phyloP scores from a whole-genome alignment of 1,139 yeast genomes.

The Pichia sp. region DNA sequence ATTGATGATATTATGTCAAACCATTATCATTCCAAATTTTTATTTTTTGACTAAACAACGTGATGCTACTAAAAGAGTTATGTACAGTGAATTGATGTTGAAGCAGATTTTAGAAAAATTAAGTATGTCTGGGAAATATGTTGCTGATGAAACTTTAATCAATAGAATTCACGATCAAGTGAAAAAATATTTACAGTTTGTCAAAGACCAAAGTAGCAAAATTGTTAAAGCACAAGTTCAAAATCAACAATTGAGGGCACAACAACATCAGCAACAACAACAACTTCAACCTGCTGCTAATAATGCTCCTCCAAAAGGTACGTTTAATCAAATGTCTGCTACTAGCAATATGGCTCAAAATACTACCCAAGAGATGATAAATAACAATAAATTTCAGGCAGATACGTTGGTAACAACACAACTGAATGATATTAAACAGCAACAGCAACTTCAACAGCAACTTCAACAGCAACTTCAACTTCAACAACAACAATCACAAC shows the following conservation, averaged over 20 bases:
- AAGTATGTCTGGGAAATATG: slow-evolving; percentile 54
- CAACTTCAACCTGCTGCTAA: slow-evolving; percentile 2
- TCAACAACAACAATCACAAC: slow-evolving; percentile 4
- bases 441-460: slow-evolving; percentile 6
- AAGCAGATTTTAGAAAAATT: slow-evolving; percentile 67
- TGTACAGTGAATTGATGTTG: slow-evolving; percentile 75
- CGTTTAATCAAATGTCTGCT: slow-evolving; percentile 7
- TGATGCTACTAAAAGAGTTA: slow-evolving; percentile 67
- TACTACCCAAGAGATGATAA: not conserved
- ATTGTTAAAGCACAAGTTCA: slow-evolving; percentile 33
- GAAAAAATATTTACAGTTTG: slow-evolving; percentile 68
- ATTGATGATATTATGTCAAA: slow-evolving; percentile 64
- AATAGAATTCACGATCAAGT: slow-evolving; percentile 68
- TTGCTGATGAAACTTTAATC: slow-evolving; percentile 63
- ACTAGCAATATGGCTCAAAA: not conserved
- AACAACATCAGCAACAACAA: slow-evolving; percentile 8
- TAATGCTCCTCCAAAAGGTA: slow-evolving; percentile 19
- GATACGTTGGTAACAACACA: slow-evolving; percentile 1
- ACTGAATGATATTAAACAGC: not conserved
- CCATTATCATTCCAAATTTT: slow-evolving; percentile 64
- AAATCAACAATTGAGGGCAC: slow-evolving; percentile 10
- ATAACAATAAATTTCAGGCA: not conserved
- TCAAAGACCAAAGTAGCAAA: slow-evolving; percentile 42
- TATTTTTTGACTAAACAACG: slow-evolving; percentile 66
- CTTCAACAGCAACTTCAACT: not conserved